Conservation (phyloP, 116 monocot species). For the Dioscorea cayenensis region DNA sequence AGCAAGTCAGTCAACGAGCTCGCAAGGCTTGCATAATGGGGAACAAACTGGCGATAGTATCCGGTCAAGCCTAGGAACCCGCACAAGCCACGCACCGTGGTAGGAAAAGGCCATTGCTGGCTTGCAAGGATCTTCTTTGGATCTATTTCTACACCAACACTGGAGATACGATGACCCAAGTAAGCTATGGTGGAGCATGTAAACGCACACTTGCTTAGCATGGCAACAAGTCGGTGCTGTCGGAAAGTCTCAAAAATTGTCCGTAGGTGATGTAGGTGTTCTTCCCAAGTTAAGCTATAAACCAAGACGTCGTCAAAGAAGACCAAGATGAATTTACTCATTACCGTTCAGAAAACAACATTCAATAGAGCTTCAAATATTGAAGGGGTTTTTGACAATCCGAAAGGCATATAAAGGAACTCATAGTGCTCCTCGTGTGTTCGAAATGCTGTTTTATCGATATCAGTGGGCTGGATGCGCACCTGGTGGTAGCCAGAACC, state of each 20-base stretch:
- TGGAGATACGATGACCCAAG: background rate
- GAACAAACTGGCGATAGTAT: background rate
- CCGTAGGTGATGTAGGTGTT: background rate
- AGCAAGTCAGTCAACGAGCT: too few species aligned
- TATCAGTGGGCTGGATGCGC: background rate
- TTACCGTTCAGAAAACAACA: background rate
- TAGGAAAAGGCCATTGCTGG: background rate
- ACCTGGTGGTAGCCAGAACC: background rate
- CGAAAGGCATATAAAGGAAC: background rate
- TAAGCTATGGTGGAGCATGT: background rate
- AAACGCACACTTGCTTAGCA: background rate
- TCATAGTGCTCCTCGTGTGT: background rate
- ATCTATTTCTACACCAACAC: background rate
- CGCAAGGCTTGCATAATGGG: background rate
- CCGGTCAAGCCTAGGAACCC: background rate
- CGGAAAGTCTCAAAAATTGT: background rate
- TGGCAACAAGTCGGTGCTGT: background rate
- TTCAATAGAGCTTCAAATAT: background rate
- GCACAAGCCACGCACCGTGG: background rate
- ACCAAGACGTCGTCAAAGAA: background rate
- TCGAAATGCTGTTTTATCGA: background rate
- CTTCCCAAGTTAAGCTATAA: background rate
- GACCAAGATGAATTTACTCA: background rate
- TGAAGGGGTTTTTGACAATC: background rate
- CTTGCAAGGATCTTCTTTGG: too few species aligned